Base-by-base conservation (phyloP, 2,329 filamentous ascomycete genomes). In the Chrysoporthe austroafricana region DNA sequence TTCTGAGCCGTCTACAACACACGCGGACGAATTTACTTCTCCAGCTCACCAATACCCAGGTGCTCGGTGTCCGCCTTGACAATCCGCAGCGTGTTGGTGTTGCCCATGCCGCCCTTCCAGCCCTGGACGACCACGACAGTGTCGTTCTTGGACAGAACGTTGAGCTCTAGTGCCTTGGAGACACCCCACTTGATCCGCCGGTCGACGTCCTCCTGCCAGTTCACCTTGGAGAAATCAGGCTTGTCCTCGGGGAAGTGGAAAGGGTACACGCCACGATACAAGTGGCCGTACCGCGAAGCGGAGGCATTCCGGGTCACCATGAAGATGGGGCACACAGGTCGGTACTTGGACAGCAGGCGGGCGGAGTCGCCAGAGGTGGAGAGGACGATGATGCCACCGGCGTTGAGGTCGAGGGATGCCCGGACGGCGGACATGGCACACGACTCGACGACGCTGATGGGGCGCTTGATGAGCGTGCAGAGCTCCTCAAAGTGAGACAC, bases 121-220 rank as follows among this genome's bases (percentile, higher is more conserved):
- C 92, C 92, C 82, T 96, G 93, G 50, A 96, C 92, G 73, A 94
- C 93, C 70, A 96, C 88, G 66, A 96, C 88, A 43, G 88, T 87
- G 77, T 94, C 92, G 72, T 90, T 91, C 77, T 88, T 83, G 77
- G 83, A 85, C 71, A 96, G 83, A 61, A 94, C 87, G 74, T 89
- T 89, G 71, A 99, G 91, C 81, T 91, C 89, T 76, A 97, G 88
- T 74, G 93, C 96, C 78, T 94, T 89, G 78, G 87, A 84, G 79
- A 99, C 93, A 79, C 93, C 96, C 94, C 95, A 99, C 87, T 95
- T 97, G 81, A 99, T 93, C 78, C 96, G 93, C 79, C 90, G 89
- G 83, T 99, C 96, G 74, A 99, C 96, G 82, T 99, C 95, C 85
- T 98, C 94, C 85, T 99, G 96, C 96, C 96, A 99, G 83, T 96